Evolutionary conservation across 768 basidiomycete genomes (phyloP).

Genomic region (Phanerochaete carnosa): DNA sequence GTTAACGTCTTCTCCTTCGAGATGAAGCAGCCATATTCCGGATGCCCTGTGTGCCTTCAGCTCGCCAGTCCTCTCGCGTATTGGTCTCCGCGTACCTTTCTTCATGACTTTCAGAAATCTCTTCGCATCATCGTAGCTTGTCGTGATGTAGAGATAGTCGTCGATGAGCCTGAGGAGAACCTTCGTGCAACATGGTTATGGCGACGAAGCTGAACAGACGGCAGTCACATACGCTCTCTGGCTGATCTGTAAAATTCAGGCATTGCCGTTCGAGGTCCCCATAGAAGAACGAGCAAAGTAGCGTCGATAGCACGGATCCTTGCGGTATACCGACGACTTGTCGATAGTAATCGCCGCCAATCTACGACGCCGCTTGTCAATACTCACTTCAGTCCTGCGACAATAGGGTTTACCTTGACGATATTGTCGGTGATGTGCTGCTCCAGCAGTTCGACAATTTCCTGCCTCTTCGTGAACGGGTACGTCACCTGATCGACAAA

Average conservation of each 20-base stretch:
- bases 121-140: conserved; percentile 53
- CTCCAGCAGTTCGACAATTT: conserved; percentile 70
- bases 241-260: conserved; percentile 50
- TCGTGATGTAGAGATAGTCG: conserved; percentile 89
- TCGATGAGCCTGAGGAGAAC: conserved; percentile 85
- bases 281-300: conserved; percentile 95
- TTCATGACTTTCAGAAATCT: conserved; percentile 77
- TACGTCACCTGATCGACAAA: conserved; percentile 82
- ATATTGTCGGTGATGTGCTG: conserved; percentile 93
- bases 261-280: conserved; percentile 78
- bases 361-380: conserved; percentile 41
- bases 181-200: conserved; percentile 35
- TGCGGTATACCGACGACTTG: conserved; percentile 97
- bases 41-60: conserved; percentile 55
- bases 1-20: conserved; percentile 85
- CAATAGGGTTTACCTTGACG: conserved; percentile 59
- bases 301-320: conserved; percentile 89
- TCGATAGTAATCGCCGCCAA: conserved; percentile 75
- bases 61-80: too few relatives aligned
- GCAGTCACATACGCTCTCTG: conserved; percentile 54
- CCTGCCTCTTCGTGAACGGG: conserved; percentile 46
- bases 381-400: not conserved
- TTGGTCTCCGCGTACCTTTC: conserved; percentile 47
- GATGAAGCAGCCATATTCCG: conserved; percentile 92
- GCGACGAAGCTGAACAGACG: not conserved